These are phyloP conservation scores for Eimeria necatrix DNA, from an alignment of 169 alveolate genomes.

Conservation along the genomic window DNA sequence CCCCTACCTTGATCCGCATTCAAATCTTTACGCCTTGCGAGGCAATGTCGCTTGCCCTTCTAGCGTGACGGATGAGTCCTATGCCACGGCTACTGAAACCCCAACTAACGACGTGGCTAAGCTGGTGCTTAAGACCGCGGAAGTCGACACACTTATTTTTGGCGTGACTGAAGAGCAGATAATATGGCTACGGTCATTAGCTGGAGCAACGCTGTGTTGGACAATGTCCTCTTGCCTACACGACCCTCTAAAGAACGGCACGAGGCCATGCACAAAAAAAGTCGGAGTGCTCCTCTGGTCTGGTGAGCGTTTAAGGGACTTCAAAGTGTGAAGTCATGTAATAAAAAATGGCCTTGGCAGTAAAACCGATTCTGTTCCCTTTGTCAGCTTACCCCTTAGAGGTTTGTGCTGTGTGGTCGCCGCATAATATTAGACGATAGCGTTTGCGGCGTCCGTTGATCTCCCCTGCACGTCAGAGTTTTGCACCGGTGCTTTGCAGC, in stretches of 20 bases:
- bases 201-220: slow-evolving; percentile 54
- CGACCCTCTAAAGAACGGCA: slow-evolving; percentile 9
- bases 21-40: slow-evolving; percentile 34
- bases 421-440: too few relatives aligned
- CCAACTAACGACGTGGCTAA: background rate
- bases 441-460: too few relatives aligned
- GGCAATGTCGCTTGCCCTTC: slow-evolving; percentile 58
- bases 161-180: slow-evolving; percentile 34
- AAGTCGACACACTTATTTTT: slow-evolving; percentile 1
- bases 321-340: too few relatives aligned
- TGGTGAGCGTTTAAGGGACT: slow-evolving; percentile 40
- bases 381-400: too few relatives aligned
- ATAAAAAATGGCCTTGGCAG: too few relatives aligned
- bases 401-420: too few relatives aligned
- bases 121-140: background rate
- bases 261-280: slow-evolving; percentile 69
- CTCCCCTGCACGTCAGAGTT: too few relatives aligned
- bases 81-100: slow-evolving; percentile 16
- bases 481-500: too few relatives aligned
- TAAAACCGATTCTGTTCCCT: too few relatives aligned
- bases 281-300: slow-evolving; percentile 60
- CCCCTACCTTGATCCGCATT: background rate
- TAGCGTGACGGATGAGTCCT: slow-evolving; percentile 43
- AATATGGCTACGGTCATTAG: background rate
- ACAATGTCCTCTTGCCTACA: slow-evolving; percentile 26